phyloP scores from a whole-genome alignment of 257 asterid species.

The Solanum bukasovii region DNA sequence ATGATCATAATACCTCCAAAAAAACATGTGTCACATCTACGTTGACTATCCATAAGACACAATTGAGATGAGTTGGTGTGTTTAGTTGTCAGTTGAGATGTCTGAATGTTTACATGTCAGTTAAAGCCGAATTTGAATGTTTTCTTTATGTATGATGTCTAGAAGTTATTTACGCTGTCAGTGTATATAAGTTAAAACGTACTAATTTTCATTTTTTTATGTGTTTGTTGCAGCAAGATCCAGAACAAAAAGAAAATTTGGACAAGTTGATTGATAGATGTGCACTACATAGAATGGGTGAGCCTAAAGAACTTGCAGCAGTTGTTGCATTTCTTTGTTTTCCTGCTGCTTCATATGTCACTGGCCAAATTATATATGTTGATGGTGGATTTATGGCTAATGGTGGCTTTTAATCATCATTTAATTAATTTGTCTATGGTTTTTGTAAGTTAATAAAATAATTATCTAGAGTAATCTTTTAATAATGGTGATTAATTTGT shows the following conservation, averaged over 20 bases:
- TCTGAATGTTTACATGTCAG: background rate
- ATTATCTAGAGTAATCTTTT: background rate
- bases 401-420: background rate
- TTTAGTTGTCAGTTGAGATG: background rate
- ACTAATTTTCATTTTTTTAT: background rate
- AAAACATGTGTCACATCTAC: background rate
- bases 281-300: background rate
- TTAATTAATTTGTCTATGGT: background rate
- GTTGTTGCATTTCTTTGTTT: constrained; percentile 5
- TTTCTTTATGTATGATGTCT: background rate
- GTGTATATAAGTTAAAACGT: background rate
- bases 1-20: background rate
- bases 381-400: constrained; percentile 1
- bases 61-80: background rate
- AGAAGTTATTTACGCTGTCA: background rate
- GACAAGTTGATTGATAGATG: background rate
- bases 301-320: background rate
- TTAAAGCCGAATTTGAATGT: background rate
- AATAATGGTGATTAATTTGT: background rate
- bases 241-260: background rate
- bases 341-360: constrained; percentile 5
- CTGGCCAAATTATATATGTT: background rate
- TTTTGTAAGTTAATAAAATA: background rate
- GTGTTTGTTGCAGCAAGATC: background rate
- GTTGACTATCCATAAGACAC: background rate